Evolutionary conservation across 164 flowering plant genomes (phyloP).

Genomic region (Paratinospora sagittata): DNA sequence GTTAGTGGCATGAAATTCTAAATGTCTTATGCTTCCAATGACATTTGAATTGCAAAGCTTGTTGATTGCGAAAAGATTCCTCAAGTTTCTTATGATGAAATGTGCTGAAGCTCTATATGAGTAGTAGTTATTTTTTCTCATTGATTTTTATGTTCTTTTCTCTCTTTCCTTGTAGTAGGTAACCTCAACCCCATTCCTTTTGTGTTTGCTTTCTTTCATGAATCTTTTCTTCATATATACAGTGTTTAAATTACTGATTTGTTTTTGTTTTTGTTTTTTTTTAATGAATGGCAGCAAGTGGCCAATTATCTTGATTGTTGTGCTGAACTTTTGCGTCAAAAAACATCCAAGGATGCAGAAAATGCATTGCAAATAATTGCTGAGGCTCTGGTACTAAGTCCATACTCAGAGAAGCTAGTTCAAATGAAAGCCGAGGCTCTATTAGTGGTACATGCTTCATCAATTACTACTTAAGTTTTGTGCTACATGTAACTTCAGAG

Average conservation of each 20-base stretch:
- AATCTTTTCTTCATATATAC: background rate
- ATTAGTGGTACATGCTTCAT: constrained; percentile 45
- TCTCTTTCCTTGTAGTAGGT: too few relatives aligned
- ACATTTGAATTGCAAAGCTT: background rate
- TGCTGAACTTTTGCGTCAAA: constrained; percentile 48
- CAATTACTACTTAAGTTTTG: background rate
- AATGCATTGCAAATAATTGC: constrained; percentile 43
- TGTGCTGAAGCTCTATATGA: too few relatives aligned
- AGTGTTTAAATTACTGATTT: constrained; percentile 9
- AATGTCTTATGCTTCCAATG: background rate
- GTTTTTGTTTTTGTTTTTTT: too few relatives aligned
- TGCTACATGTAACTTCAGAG: background rate
- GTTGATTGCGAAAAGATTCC: background rate
- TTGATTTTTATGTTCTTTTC: too few relatives aligned
- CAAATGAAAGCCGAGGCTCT: constrained; percentile 85
- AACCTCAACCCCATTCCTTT: too few relatives aligned
- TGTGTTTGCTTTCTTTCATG: background rate
- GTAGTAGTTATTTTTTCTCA: too few relatives aligned
- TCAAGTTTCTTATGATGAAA: too few relatives aligned
- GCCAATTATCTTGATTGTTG: constrained; percentile 31
- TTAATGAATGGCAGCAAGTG: constrained; percentile 55
- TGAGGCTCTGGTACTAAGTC: constrained; percentile 59
- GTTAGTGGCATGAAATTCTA: background rate
- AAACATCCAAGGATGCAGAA: constrained; percentile 41
- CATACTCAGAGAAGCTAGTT: constrained; percentile 61